phyloP scores from a whole-genome alignment of 2,329 filamentous ascomycete genomes.

The Botrytis tulipae region DNA sequence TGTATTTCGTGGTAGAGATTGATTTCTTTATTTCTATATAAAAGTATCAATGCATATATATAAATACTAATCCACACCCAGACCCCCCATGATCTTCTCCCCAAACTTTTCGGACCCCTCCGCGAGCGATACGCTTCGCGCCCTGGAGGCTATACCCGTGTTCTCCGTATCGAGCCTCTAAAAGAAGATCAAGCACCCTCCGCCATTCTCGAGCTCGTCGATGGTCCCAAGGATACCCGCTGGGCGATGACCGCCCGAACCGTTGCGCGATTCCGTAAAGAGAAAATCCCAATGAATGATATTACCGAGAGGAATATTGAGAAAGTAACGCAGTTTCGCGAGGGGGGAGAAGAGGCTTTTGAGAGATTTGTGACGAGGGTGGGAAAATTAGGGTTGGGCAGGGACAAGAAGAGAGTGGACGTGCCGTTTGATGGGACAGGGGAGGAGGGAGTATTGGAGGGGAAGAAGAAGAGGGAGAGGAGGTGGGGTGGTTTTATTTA shows the following conservation, averaged over 20 bases:
- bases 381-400: constrained; percentile 39
- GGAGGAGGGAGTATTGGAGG: constrained; percentile 15
- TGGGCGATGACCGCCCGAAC: constrained; percentile 91
- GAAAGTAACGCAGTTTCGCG: constrained; percentile 78
- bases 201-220: constrained; percentile 91
- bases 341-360: constrained; percentile 64
- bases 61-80: constrained; percentile 39
- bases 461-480: constrained; percentile 13
- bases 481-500: constrained; percentile 22
- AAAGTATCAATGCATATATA: background rate
- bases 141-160: constrained; percentile 90
- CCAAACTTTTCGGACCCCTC: constrained; percentile 85
- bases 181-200: constrained; percentile 84
- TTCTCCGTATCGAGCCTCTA: constrained; percentile 85
- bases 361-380: constrained; percentile 59
- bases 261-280: constrained; percentile 61
- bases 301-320: constrained; percentile 74
- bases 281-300: constrained; percentile 60
- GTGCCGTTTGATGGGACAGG: constrained; percentile 28
- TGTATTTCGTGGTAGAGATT: background rate
- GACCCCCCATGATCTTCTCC: constrained; percentile 68
- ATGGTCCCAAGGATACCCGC: constrained; percentile 89
- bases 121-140: constrained; percentile 75
- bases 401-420: constrained; percentile 33
- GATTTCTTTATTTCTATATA: background rate